A percentile compares a stretch with the other conserved stretches of the same genome.
Conservation (phyloP, 805 yeast species). For the Priceomyces castillae region DNA sequence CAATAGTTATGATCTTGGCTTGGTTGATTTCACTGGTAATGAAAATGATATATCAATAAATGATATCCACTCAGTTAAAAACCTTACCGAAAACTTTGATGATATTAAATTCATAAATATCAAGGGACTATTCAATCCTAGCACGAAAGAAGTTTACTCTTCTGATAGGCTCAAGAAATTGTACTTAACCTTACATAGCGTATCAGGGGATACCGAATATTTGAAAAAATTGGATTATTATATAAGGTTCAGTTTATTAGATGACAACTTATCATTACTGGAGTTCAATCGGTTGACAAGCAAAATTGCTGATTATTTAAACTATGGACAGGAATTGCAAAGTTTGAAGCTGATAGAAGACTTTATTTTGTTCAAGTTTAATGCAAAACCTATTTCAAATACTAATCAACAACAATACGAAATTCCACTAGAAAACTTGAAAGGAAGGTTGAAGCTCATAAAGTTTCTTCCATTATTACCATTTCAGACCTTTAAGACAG, state of each 20-base stretch:
- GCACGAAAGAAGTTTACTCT: background rate
- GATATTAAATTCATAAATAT: constrained; percentile 16
- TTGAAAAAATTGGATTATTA: constrained; percentile 16
- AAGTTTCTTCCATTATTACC: constrained; percentile 5
- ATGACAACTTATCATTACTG: constrained; percentile 12
- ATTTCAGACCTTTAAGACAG: constrained; percentile 1
- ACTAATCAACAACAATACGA: background rate
- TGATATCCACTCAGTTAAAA: constrained; percentile 18
- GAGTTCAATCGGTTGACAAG: constrained; percentile 13
- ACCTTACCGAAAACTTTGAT: constrained; percentile 17
- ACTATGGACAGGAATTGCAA: constrained; percentile 9
- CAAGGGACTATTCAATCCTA: constrained; percentile 7
- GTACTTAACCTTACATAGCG: constrained; percentile 8
- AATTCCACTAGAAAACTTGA: constrained; percentile 2
- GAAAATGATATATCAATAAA: constrained; percentile 11
- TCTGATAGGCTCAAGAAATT: constrained; percentile 7
- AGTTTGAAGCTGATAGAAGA: constrained; percentile 19
- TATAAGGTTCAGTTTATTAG: constrained; percentile 15
- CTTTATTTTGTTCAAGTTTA: constrained; percentile 10
- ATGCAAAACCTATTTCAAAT: constrained; percentile 2
- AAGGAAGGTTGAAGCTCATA: constrained; percentile 9
- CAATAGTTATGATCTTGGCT: constrained; percentile 9
- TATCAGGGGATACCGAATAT: constrained; percentile 1
- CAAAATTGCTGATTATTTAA: constrained; percentile 11
- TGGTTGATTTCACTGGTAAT: constrained; percentile 9